phyloP scores from a whole-genome alignment of 257 asterid genomes.

The Rubia yunnanensis region DNA sequence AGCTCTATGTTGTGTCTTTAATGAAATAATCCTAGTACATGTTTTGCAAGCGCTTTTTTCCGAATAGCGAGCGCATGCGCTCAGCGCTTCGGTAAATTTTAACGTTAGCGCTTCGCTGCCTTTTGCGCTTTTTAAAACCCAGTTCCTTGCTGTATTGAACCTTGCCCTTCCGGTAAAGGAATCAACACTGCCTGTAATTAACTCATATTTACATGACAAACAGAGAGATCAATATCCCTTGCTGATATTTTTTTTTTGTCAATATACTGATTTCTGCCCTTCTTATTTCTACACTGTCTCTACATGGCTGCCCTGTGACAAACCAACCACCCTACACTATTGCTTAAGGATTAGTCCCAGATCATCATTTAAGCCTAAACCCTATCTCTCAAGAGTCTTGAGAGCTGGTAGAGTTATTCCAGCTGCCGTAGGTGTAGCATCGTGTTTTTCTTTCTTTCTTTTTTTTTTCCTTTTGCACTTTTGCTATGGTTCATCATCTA shows the following conservation, averaged over 20 bases:
- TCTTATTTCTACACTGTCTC: neutral
- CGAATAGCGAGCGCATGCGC: too few species aligned
- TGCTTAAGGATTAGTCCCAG: neutral
- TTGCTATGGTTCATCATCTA: neutral
- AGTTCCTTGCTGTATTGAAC: neutral
- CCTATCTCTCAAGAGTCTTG: neutral
- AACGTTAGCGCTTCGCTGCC: too few species aligned
- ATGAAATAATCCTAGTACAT: too few species aligned
- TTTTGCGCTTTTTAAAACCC: too few species aligned
- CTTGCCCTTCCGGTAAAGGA: neutral
- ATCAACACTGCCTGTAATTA: neutral
- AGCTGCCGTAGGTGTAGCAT: neutral
- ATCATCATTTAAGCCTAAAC: neutral
- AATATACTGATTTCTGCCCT: neutral
- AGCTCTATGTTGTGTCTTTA: too few species aligned
- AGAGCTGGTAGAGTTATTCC: neutral
- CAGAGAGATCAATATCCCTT: neutral
- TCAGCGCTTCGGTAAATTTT: too few species aligned
- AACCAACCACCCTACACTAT: neutral
- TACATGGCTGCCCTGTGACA: neutral
- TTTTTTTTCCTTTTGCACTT: neutral
- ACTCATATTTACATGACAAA: neutral
- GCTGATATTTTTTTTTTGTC: neutral
- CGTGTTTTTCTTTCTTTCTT: neutral
- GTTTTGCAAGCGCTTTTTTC: too few species aligned